phyloP scores from a whole-genome alignment of 2,329 filamentous ascomycete species.

The Hypoxylon sp. region DNA sequence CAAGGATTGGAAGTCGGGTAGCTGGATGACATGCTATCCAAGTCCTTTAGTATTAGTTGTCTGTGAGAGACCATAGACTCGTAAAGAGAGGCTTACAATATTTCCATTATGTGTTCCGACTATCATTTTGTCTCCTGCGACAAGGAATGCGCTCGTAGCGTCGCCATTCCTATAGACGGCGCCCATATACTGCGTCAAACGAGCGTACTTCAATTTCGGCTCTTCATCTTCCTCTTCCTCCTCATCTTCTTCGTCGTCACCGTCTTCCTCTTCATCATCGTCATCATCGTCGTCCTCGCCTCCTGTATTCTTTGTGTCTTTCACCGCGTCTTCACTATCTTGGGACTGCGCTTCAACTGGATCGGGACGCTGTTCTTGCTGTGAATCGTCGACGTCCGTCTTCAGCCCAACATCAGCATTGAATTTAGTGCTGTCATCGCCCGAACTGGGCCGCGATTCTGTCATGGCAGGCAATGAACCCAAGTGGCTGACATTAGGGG shows the following conservation, averaged over 20 bases:
- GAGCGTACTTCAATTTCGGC: conserved; percentile 92
- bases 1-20: conserved; percentile 85
- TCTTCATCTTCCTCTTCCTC: conserved; percentile 93
- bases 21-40: conserved; percentile 77
- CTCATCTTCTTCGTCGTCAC: conserved; percentile 71
- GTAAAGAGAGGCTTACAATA: conserved; percentile 74
- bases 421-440: conserved; percentile 44
- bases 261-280: conserved; percentile 62
- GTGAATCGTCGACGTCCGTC: conserved; percentile 18
- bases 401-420: conserved; percentile 17
- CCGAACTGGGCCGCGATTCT: conserved; percentile 57
- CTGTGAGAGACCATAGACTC: conserved; percentile 32
- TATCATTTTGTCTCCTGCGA: conserved; percentile 97
- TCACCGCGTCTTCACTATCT: conserved; percentile 59
- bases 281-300: conserved; percentile 63
- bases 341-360: conserved; percentile 1
- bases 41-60: conserved; percentile 10
- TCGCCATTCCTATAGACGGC: conserved; percentile 94
- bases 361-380: conserved; percentile 40
- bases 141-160: conserved; percentile 90
- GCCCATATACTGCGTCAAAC: conserved; percentile 83
- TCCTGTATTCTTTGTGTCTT: conserved; percentile 65
- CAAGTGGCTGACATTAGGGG: conserved; percentile 46
- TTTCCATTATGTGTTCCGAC: conserved; percentile 97
- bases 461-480: conserved; percentile 58